These are phyloP conservation scores for Debaryomyces sp. DNA, from an alignment of 1,139 yeast genomes.

Conservation along the genomic window DNA sequence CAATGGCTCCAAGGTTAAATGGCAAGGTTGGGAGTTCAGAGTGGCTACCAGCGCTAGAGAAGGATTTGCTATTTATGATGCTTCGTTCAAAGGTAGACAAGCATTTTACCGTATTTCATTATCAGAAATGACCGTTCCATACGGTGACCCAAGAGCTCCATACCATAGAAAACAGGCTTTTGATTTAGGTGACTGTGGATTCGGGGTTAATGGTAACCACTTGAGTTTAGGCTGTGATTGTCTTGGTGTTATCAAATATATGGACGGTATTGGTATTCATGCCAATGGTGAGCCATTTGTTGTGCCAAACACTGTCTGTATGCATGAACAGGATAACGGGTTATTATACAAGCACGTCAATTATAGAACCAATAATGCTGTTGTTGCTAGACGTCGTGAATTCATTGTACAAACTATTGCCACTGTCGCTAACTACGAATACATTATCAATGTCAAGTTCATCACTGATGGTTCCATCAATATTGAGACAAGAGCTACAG, in stretches of 20 bases:
- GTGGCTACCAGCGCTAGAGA: constrained; percentile 78
- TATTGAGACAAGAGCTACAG: constrained; percentile 87
- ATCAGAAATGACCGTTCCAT: constrained; percentile 92
- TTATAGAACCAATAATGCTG: constrained; percentile 73
- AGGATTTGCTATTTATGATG: constrained; percentile 80
- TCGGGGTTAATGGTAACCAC: constrained; percentile 77
- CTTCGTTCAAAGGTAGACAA: constrained; percentile 79
- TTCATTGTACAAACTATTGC: constrained; percentile 85
- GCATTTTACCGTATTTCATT: constrained; percentile 76
- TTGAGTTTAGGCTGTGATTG: constrained; percentile 86
- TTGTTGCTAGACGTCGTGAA: constrained; percentile 84
- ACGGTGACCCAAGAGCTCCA: constrained; percentile 90
- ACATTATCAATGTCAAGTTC: constrained; percentile 74
- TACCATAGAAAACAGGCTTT: constrained; percentile 92
- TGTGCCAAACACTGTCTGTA: constrained; percentile 76
- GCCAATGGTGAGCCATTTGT: constrained; percentile 66
- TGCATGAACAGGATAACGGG: constrained; percentile 86
- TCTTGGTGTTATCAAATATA: constrained; percentile 81
- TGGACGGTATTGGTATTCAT: constrained; percentile 66
- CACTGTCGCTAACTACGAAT: constrained; percentile 90
- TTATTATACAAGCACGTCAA: constrained; percentile 82
- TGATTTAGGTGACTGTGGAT: constrained; percentile 90
- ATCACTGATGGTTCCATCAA: constrained; percentile 84
- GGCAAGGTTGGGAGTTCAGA: constrained; percentile 93
- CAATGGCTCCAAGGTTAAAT: constrained; percentile 63